Evolutionary conservation across 495 filamentous ascomycete species (phyloP).

Genomic region (Tuber aestivum): DNA sequence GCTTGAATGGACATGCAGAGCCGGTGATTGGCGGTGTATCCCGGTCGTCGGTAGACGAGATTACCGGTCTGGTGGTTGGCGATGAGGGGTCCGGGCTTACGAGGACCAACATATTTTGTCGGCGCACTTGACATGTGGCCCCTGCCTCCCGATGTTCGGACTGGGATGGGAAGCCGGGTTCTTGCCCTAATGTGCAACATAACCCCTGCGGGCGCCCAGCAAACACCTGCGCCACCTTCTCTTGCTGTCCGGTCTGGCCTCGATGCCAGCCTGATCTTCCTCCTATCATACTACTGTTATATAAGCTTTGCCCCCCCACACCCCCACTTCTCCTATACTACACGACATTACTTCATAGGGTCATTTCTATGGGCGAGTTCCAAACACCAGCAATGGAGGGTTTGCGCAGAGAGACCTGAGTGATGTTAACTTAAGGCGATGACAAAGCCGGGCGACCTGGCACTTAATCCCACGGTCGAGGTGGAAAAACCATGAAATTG

Average conservation of each 20-base stretch:
- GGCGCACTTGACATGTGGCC: background rate
- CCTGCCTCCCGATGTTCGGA: background rate
- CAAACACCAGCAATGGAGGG: background rate
- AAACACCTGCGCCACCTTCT: background rate
- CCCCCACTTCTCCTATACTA: background rate
- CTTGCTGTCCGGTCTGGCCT: background rate
- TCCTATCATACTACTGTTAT: background rate
- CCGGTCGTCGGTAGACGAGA: background rate
- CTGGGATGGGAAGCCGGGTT: background rate
- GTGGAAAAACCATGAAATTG: too few species aligned
- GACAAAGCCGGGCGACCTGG: too few species aligned
- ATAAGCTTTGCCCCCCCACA: background rate
- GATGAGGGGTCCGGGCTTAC: background rate
- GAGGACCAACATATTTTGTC: background rate
- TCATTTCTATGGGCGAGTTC: background rate
- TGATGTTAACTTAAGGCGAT: too few species aligned
- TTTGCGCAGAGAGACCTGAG: too few species aligned
- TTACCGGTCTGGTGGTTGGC: background rate
- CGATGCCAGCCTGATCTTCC: background rate
- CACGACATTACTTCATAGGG: background rate
- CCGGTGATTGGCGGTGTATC: background rate
- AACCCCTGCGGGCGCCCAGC: background rate
- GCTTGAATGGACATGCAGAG: constrained; percentile 1
- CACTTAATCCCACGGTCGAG: too few species aligned
- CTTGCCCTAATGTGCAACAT: background rate